Evolutionary conservation across 495 filamentous ascomycete genomes (phyloP).

Genomic region (Darksidea phi): DNA sequence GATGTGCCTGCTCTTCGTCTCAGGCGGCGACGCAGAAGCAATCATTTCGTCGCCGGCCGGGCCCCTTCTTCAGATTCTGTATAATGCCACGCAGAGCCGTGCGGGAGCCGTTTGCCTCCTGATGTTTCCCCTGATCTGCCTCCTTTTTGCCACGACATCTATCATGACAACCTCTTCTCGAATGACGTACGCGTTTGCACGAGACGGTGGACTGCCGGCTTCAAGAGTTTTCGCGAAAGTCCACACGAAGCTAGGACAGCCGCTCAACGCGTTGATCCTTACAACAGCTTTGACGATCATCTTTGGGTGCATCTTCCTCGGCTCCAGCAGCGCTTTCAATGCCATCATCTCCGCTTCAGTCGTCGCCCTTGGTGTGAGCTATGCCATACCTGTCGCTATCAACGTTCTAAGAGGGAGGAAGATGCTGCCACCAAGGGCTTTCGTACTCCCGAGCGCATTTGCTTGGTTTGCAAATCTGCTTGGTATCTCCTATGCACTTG

Average conservation of each 20-base stretch:
- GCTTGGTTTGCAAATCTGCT: conserved; percentile 66
- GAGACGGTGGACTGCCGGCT: conserved; percentile 69
- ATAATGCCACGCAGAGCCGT: conserved; percentile 63
- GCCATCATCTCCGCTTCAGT: conserved; percentile 72
- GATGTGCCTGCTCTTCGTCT: conserved; percentile 63
- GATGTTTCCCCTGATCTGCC: conserved; percentile 71
- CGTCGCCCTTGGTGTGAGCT: conserved; percentile 68
- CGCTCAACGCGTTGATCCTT: conserved; percentile 66
- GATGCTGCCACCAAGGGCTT: conserved; percentile 62
- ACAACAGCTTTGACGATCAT: conserved; percentile 64
- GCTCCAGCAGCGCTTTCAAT: conserved; percentile 63
- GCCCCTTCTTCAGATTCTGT: conserved; percentile 68
- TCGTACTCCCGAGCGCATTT: conserved; percentile 56
- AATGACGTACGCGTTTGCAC: conserved; percentile 74
- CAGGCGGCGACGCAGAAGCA: conserved; percentile 52
- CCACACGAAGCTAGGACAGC: conserved; percentile 62
- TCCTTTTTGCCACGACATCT: conserved; percentile 67
- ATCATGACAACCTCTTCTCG: conserved; percentile 76
- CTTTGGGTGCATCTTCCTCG: conserved; percentile 74
- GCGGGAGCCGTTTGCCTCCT: conserved; percentile 67
- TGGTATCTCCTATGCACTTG: conserved; percentile 61
- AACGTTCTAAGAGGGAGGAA: conserved; percentile 64
- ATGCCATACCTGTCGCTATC: conserved; percentile 69
- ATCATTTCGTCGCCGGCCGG: conserved; percentile 63
- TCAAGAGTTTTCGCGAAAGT: conserved; percentile 64